Percentiles rank a stretch among this genome's conserved stretches.
Evolutionary conservation across 2,329 filamentous ascomycete genomes (phyloP).

Genomic region (Dactylellina leptospora): DNA sequence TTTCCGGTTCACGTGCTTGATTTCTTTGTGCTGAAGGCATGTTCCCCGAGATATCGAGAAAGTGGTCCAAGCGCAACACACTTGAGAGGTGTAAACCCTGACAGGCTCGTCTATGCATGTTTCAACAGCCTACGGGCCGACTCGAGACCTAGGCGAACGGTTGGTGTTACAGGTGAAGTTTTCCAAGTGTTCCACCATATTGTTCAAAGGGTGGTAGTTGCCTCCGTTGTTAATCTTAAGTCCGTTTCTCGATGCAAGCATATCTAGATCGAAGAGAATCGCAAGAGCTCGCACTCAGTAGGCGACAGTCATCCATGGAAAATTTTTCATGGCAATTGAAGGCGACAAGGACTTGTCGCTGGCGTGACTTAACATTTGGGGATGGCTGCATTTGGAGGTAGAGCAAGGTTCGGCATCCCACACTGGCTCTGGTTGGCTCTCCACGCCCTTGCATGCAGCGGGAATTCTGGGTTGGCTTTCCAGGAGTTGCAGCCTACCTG

Average conservation of each 20-base stretch:
- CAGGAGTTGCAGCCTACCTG: conserved; percentile 35
- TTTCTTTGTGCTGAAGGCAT: conserved; percentile 4
- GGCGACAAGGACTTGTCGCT: too few relatives aligned
- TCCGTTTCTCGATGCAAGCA: too few relatives aligned
- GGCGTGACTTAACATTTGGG: conserved; percentile 42
- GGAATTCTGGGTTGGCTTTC: conserved; percentile 42
- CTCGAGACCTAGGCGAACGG: conserved; percentile 26
- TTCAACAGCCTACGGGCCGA: conserved; percentile 34
- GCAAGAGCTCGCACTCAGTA: too few relatives aligned
- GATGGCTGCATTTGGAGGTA: too few relatives aligned
- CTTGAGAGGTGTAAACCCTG: conserved; percentile 9
- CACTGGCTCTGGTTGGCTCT: conserved; percentile 29
- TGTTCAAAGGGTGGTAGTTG: too few relatives aligned
- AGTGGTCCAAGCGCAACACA: conserved; percentile 35
- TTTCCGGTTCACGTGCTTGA: conserved; percentile 16
- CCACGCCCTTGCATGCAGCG: conserved; percentile 46
- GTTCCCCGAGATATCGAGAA: not conserved
- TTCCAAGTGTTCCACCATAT: too few relatives aligned
- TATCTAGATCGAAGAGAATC: too few relatives aligned
- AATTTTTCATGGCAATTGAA: too few relatives aligned
- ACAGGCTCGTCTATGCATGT: conserved; percentile 46
- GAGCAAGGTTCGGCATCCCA: too few relatives aligned
- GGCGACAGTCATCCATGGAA: conserved; percentile 12
- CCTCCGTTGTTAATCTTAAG: too few relatives aligned
- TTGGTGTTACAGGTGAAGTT: conserved; percentile 2